Conservation (phyloP, 176 grass and related monocot species). For the Saccharum spontaneum region DNA sequence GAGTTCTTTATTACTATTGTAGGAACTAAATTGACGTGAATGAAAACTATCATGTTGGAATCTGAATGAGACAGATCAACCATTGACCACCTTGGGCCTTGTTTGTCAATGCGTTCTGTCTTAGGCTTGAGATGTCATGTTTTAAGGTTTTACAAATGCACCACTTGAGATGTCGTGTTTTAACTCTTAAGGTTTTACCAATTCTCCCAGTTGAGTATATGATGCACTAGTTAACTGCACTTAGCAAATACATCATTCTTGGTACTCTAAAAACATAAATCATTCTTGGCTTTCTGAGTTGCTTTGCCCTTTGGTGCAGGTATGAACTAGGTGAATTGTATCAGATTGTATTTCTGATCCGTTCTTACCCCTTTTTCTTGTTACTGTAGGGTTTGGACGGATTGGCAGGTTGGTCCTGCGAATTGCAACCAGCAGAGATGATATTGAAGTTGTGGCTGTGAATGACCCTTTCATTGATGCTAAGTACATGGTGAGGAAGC, state of each 20-base stretch:
- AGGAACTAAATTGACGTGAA: neutral
- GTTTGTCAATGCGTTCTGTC: neutral
- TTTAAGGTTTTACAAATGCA: neutral
- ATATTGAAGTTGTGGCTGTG: slow-evolving; percentile 97
- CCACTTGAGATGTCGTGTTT: neutral
- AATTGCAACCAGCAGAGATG: slow-evolving; percentile 86
- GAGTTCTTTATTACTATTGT: slow-evolving; percentile 28
- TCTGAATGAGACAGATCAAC: neutral
- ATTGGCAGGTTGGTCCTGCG: slow-evolving; percentile 94
- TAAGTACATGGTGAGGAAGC: slow-evolving; percentile 88
- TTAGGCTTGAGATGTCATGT: neutral
- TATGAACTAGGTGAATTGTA: neutral
- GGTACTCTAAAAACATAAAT: neutral
- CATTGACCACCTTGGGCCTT: neutral
- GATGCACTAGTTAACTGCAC: neutral
- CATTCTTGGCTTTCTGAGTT: neutral
- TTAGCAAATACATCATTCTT: neutral
- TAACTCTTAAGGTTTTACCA: neutral
- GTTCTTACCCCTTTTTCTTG: neutral
- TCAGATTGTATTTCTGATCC: neutral
- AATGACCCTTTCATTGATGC: slow-evolving; percentile 98
- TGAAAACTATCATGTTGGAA: neutral
- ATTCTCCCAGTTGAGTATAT: neutral
- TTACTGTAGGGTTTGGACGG: slow-evolving; percentile 77
- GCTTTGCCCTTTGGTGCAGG: neutral